These are phyloP conservation scores for Podochytrium sp. DNA, from an alignment of 192 early-diverging fungal genomes.

Conservation along the genomic window DNA sequence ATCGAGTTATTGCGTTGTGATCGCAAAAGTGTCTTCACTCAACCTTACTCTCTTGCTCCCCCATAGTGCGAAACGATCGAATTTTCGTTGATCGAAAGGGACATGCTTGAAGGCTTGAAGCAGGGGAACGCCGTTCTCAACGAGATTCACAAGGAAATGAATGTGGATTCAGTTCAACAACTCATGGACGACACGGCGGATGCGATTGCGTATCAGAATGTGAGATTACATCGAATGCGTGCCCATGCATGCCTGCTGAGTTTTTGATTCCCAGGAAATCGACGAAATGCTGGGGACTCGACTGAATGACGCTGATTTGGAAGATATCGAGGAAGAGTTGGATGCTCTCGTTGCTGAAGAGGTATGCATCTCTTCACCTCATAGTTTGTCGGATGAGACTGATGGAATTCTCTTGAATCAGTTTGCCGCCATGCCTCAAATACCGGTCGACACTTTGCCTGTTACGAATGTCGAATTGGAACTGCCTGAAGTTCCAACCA, in stretches of 20 bases:
- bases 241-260: background rate
- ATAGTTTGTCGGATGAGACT: slow-evolving; percentile 81
- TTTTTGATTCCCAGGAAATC: slow-evolving; percentile 63
- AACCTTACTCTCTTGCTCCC: too few species aligned
- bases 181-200: slow-evolving; percentile 97
- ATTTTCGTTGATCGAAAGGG: slow-evolving; percentile 89
- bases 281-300: slow-evolving; percentile 75
- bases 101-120: slow-evolving; percentile 82
- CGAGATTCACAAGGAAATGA: slow-evolving; percentile 83
- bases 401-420: background rate
- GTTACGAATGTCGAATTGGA: background rate
- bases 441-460: slow-evolving; percentile 5
- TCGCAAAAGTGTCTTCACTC: too few species aligned
- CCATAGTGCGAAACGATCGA: slow-evolving; percentile 79
- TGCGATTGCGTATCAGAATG: slow-evolving; percentile 93
- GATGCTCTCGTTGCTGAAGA: slow-evolving; percentile 66
- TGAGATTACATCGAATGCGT: slow-evolving; percentile 23
- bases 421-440: slow-evolving; percentile 1
- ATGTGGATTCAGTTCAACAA: slow-evolving; percentile 87
- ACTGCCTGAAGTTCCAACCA: slow-evolving; percentile 25
- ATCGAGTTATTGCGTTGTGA: too few species aligned
- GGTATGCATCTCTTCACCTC: too few species aligned
- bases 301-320: slow-evolving; percentile 49
- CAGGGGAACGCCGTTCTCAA: slow-evolving; percentile 86
- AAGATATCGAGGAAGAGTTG: slow-evolving; percentile 73